A percentile compares a stretch with the other conserved stretches of the same genome.
phyloP scores from a whole-genome alignment of 139 green algal species.

The Chloropicon primus region DNA sequence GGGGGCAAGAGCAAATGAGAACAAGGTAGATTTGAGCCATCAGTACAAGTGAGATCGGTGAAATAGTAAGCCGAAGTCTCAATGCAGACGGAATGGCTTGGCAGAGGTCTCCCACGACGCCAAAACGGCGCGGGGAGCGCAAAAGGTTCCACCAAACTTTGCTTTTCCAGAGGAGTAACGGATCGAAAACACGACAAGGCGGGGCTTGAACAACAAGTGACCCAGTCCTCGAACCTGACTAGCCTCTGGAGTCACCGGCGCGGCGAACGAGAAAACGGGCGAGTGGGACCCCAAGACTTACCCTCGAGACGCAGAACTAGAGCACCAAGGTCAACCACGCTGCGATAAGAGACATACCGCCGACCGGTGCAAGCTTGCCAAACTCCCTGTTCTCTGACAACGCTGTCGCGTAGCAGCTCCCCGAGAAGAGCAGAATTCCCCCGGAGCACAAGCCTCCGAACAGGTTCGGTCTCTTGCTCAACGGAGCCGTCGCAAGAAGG shows the following conservation, averaged over 20 bases:
- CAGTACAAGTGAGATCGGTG: background rate
- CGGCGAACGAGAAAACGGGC: too few relatives aligned
- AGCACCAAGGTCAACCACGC: conserved; percentile 7
- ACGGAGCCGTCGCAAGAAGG: conserved; percentile 4
- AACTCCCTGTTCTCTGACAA: conserved; percentile 10
- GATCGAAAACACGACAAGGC: background rate
- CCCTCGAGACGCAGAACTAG: too few relatives aligned
- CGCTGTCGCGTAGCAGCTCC: conserved; percentile 14
- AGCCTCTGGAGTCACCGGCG: background rate
- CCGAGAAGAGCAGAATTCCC: conserved; percentile 14
- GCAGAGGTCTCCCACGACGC: background rate
- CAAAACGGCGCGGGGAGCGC: background rate
- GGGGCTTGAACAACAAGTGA: background rate
- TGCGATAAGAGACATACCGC: conserved; percentile 12
- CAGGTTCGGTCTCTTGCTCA: conserved; percentile 2
- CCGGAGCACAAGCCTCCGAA: conserved; percentile 9
- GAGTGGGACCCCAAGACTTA: too few relatives aligned
- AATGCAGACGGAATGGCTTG: background rate
- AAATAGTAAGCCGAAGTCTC: background rate
- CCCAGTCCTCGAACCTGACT: background rate
- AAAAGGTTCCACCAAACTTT: background rate
- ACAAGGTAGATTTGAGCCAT: background rate
- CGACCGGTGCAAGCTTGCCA: conserved; percentile 8
- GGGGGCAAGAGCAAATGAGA: background rate
- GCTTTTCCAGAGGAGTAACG: background rate